These are phyloP conservation scores for Talaromyces sp. DNA, from an alignment of 2,329 filamentous ascomycete genomes.

Conservation along the genomic window DNA sequence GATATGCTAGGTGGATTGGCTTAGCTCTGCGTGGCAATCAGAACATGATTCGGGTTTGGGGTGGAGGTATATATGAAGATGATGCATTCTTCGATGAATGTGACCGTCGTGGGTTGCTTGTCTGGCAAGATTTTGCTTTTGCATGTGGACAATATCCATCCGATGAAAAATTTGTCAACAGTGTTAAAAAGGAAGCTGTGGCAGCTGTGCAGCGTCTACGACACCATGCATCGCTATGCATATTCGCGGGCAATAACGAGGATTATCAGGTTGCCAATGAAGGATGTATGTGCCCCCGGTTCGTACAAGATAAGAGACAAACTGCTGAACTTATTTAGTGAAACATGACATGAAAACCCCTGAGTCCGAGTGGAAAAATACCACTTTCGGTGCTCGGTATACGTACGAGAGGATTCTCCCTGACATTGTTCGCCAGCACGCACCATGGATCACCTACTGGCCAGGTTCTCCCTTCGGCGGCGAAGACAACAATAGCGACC, in stretches of 20 bases:
- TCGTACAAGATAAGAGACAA: neutral
- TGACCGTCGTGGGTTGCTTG: conserved; percentile 63
- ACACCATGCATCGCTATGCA: conserved; percentile 72
- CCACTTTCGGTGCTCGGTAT: conserved; percentile 72
- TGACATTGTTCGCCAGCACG: conserved; percentile 50
- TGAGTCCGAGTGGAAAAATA: conserved; percentile 66
- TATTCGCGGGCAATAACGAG: conserved; percentile 83
- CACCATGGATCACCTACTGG: conserved; percentile 44
- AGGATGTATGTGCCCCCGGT: conserved; percentile 58
- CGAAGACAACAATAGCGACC: conserved; percentile 65
- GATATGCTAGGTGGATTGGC: conserved; percentile 48
- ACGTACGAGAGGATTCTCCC: conserved; percentile 76
- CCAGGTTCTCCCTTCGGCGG: conserved; percentile 50
- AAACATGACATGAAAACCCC: neutral
- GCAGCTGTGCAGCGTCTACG: conserved; percentile 59
- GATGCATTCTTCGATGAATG: conserved; percentile 63
- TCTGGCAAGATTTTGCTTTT: conserved; percentile 76
- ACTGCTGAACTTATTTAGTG: neutral
- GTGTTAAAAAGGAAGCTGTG: conserved; percentile 55
- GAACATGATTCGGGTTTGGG: conserved; percentile 44
- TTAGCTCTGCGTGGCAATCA: conserved; percentile 51
- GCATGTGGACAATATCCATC: conserved; percentile 64
- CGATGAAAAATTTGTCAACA: conserved; percentile 52
- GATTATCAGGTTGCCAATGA: conserved; percentile 59
- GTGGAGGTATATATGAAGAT: conserved; percentile 50